Conservation (phyloP, 345 rosid genomes). For the Populus ilicifolia region DNA sequence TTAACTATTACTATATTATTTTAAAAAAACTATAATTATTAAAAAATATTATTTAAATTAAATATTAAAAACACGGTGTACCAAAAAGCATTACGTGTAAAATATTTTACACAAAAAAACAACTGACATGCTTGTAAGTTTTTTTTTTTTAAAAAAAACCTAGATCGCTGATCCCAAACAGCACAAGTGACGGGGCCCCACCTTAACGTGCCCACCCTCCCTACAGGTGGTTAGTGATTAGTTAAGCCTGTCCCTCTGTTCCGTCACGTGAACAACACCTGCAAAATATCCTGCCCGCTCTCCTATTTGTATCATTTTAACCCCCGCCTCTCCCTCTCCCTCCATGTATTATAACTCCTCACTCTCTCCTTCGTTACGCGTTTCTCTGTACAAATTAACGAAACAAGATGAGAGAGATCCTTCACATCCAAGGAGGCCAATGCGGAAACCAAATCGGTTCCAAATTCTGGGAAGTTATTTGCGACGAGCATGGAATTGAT, state of each 20-base stretch:
- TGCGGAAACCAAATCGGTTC: conserved; percentile 99
- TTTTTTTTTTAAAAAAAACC: no score
- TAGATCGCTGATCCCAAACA: not conserved
- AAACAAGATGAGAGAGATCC: conserved; percentile 77
- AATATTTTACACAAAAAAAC: no score
- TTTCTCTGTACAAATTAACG: not conserved
- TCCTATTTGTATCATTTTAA: conserved; percentile 14
- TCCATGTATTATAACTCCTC: not conserved
- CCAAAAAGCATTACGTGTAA: no score
- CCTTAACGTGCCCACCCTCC: conserved; percentile 24
- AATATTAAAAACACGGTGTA: no score
- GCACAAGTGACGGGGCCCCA: not conserved
- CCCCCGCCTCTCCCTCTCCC: conserved; percentile 11
- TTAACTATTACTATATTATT: no score
- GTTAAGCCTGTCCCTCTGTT: conserved; percentile 14
- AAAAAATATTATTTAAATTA: no score
- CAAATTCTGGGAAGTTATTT: conserved; percentile 97
- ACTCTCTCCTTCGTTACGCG: not conserved
- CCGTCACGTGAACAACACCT: conserved; percentile 13
- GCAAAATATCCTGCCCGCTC: conserved; percentile 28
- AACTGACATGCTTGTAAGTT: no score
- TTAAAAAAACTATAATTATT: no score
- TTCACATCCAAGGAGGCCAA: conserved; percentile 93
- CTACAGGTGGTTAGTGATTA: conserved; percentile 9
- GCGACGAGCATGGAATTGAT: conserved; percentile 92